Percentiles rank a stretch among this genome's conserved stretches.
These are phyloP conservation scores for Cystofilobasidium bisporidii DNA, from an alignment of 768 basidiomycete species.

Conservation along the genomic window DNA sequence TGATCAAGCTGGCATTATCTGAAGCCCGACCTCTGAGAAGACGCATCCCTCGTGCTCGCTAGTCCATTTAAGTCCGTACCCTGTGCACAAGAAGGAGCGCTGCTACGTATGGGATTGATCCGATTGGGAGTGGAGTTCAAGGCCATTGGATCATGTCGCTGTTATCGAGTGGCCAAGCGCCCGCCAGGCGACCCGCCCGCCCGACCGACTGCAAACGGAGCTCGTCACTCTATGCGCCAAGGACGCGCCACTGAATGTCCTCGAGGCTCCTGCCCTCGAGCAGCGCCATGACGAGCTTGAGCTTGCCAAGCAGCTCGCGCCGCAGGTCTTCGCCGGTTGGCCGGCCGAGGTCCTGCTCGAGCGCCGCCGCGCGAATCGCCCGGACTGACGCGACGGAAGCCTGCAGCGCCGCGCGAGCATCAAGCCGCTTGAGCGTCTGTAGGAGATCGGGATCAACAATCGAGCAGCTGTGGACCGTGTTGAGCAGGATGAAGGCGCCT, in stretches of 20 bases:
- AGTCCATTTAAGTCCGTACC: no score
- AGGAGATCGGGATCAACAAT: not conserved
- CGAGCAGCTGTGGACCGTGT: not conserved
- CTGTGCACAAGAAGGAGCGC: no score
- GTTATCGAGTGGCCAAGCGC: no score
- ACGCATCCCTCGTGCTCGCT: no score
- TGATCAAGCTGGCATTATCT: no score
- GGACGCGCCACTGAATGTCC: not conserved
- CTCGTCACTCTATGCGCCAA: not conserved
- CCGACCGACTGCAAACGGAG: no score
- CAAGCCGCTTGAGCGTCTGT: not conserved
- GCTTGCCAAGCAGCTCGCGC: not conserved
- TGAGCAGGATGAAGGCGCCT: constrained; percentile 5
- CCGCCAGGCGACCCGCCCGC: no score
- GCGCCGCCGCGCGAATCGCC: not conserved
- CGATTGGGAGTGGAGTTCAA: no score
- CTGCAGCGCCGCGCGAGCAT: not conserved
- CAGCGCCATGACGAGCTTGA: not conserved
- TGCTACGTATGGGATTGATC: no score
- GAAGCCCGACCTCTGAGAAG: no score
- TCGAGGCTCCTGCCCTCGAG: constrained; percentile 1
- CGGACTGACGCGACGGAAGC: not conserved
- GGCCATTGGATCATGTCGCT: no score
- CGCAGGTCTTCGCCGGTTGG: constrained; percentile 1
- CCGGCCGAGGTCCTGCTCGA: constrained; percentile 5